Base-by-base conservation (phyloP, 495 filamentous ascomycete species). In the Chaetomium fimeti region DNA sequence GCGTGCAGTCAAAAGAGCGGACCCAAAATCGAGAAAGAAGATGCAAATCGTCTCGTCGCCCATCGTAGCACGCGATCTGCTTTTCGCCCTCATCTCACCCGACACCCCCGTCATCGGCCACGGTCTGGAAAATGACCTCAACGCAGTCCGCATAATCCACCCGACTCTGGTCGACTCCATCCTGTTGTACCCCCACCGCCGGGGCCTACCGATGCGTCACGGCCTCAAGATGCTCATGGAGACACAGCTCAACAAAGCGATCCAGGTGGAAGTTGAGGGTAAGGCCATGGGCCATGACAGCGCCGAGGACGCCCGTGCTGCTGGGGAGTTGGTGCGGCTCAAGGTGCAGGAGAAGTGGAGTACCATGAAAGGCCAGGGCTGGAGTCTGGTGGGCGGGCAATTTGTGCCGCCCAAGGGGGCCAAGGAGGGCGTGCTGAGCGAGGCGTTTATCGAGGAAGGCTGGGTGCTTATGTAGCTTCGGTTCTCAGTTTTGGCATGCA, bases 61-160 rank as follows among this genome's bases (percentile, higher is more conserved):
- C 8, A 71, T 82, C 16, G 82, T 76, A 36, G 95, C 93, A 5
- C 87, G 94, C 13, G 74, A 81, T 1, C 79, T 96, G 0, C 81
- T 98, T 12, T 89, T 92, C 75, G 76, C 80, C 0, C 77, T 88
- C 57, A 80, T 98, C 42, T 79, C 85, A 18, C 89, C 91, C 0
- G 74, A 81, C 1, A 97, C 92, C 0, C 91, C 91, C 0, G 75
- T 98, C 6, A 89, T 98, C 48, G 94, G 94, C 24, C 94, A 98
- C 75, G 93, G 91, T 7, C 85, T 98, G 12, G 94, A 98, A 70
- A 98, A 98, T 71, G 94, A 98, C 71, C 82, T 98, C 25, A 94
- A 94, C 71, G 83, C 86, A 16, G 78, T 87, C 53, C 87, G 94
- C 15, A 81, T 98, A 49, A 87, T 95, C 52, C 94, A 98, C 69